A percentile compares a stretch with the other conserved stretches of the same genome.
phyloP scores from a whole-genome alignment of 176 grass and related monocot species.

The Eragrostis nindensis region DNA sequence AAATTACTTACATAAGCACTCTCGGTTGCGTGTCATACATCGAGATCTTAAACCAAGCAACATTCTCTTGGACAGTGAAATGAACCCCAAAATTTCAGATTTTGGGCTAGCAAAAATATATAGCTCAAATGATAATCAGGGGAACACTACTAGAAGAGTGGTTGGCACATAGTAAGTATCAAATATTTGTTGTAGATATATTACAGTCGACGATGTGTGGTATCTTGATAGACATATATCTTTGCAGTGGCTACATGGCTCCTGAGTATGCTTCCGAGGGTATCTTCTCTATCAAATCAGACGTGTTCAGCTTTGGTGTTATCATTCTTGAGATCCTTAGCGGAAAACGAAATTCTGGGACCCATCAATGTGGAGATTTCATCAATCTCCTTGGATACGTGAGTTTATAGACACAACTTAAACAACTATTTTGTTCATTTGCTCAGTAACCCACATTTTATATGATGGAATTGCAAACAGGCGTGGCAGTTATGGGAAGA shows the following conservation, averaged over 20 bases:
- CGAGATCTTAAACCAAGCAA: conserved; percentile 57
- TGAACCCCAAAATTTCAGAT: conserved; percentile 51
- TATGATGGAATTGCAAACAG: not conserved
- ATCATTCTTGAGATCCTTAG: conserved; percentile 31
- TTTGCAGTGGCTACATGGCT: conserved; percentile 34
- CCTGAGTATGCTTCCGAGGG: conserved; percentile 29
- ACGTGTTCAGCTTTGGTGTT: conserved; percentile 23
- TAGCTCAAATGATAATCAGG: conserved; percentile 26
- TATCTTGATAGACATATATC: too few species aligned
- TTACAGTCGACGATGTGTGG: too few species aligned
- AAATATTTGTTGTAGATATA: too few species aligned
- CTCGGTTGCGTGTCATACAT: conserved; percentile 42
- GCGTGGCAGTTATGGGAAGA: conserved; percentile 27
- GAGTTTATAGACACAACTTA: not conserved
- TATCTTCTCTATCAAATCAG: conserved; percentile 2
- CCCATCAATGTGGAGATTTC: conserved; percentile 1
- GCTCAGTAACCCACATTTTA: not conserved
- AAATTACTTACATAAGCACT: conserved; percentile 51
- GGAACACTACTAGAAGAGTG: conserved; percentile 39
- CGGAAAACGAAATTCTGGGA: not conserved
- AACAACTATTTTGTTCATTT: not conserved
- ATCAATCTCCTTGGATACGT: conserved; percentile 27
- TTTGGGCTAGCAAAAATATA: conserved; percentile 47
- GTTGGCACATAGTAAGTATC: conserved; percentile 60
- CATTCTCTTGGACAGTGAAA: conserved; percentile 40